These are phyloP conservation scores for Colletotrichum lini DNA, from an alignment of 2,329 filamentous ascomycete genomes.

Conservation along the genomic window DNA sequence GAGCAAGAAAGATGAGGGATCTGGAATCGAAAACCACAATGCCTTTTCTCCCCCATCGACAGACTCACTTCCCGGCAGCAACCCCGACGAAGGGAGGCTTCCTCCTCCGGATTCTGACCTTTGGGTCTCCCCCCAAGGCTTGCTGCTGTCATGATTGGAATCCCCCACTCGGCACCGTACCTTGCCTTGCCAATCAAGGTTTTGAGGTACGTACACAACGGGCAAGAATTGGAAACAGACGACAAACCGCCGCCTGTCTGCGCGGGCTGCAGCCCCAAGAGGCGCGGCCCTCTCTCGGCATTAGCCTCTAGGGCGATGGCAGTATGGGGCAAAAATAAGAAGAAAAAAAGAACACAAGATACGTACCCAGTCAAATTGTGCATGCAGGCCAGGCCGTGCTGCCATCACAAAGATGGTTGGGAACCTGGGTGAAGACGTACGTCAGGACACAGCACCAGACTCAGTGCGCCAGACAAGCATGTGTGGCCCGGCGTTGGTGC, in stretches of 20 bases:
- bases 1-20: conserved; percentile 13
- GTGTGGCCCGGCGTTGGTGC: conserved; percentile 7
- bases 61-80: not conserved
- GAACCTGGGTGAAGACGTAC: conserved; percentile 25
- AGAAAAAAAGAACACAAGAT: conserved; percentile 11
- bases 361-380: conserved; percentile 35
- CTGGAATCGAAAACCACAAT: conserved; percentile 15
- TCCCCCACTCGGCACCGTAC: conserved; percentile 40
- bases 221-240: conserved; percentile 41
- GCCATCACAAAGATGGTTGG: conserved; percentile 34
- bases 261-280: conserved; percentile 41
- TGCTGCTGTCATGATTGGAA: conserved; percentile 33
- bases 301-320: conserved; percentile 39
- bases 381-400: conserved; percentile 32
- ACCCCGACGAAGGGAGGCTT: not conserved
- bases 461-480: conserved; percentile 15
- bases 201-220: conserved; percentile 37
- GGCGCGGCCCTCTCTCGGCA: conserved; percentile 42
- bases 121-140: conserved; percentile 13
- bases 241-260: conserved; percentile 39
- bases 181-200: conserved; percentile 36
- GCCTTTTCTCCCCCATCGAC: conserved; percentile 9
- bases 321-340: conserved; percentile 37
- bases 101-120: conserved; percentile 10
- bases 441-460: conserved; percentile 31